phyloP scores from a whole-genome alignment of 192 early-diverging fungal species.

The Dispira parvispora region DNA sequence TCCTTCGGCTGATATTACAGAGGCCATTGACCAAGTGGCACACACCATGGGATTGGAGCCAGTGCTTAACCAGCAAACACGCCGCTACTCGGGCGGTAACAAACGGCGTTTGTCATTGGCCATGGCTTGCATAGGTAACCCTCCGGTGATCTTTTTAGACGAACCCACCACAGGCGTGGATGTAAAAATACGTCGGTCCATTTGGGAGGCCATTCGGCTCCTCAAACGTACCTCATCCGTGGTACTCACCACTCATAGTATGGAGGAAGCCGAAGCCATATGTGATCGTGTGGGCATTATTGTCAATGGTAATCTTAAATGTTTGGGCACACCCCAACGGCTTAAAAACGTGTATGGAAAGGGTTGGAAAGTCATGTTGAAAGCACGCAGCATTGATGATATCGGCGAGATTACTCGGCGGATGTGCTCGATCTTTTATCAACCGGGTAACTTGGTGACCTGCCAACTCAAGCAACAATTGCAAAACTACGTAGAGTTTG shows the following conservation, averaged over 20 bases:
- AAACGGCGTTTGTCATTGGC: slow-evolving; percentile 58
- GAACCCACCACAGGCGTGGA: slow-evolving; percentile 54
- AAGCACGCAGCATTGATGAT: slow-evolving; percentile 6
- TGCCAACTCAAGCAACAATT: slow-evolving; percentile 19
- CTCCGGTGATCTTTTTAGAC: slow-evolving; percentile 56
- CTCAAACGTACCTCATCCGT: slow-evolving; percentile 20
- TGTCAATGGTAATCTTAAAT: slow-evolving; percentile 27
- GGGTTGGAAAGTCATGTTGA: slow-evolving; percentile 28
- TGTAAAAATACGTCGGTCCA: slow-evolving; percentile 27
- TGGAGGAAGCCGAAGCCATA: slow-evolving; percentile 29
- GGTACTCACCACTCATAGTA: slow-evolving; percentile 23
- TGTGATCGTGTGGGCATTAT: slow-evolving; percentile 30
- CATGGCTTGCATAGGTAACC: slow-evolving; percentile 51
- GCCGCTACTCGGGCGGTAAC: slow-evolving; percentile 40
- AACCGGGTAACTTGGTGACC: slow-evolving; percentile 13
- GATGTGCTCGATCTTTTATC: slow-evolving; percentile 1
- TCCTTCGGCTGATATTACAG: slow-evolving; percentile 13
- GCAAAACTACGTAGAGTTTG: slow-evolving; percentile 22
- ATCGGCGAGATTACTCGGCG: not conserved
- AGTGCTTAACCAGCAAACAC: slow-evolving; percentile 15
- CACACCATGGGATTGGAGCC: slow-evolving; percentile 18
- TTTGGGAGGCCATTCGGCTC: slow-evolving; percentile 32
- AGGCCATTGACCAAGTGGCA: slow-evolving; percentile 15
- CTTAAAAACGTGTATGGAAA: slow-evolving; percentile 31
- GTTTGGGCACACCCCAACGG: slow-evolving; percentile 27